A percentile compares a stretch with the other conserved stretches of the same genome.
Evolutionary conservation across 1,139 yeast species (phyloP).

Genomic region (Kodamaea arcana): DNA sequence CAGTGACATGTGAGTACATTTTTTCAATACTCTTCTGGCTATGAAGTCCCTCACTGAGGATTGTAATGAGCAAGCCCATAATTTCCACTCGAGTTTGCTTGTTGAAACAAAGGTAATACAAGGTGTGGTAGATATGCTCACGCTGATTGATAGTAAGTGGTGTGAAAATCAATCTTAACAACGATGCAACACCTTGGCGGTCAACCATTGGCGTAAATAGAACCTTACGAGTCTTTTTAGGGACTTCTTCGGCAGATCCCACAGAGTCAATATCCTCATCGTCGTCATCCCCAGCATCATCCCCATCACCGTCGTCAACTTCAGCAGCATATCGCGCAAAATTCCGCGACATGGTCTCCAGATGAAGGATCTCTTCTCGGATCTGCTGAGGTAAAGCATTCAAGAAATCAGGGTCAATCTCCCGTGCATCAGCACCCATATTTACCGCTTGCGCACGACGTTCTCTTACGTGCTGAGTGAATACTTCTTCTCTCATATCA

Average conservation of each 20-base stretch:
- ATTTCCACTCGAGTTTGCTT: constrained; percentile 78
- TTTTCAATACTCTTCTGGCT: constrained; percentile 62
- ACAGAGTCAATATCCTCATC: not conserved
- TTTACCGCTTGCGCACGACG: constrained; percentile 50
- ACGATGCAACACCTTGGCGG: constrained; percentile 68
- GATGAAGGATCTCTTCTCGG: constrained; percentile 68
- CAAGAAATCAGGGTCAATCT: constrained; percentile 77
- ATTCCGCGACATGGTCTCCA: constrained; percentile 53
- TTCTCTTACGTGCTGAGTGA: constrained; percentile 81
- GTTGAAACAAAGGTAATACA: constrained; percentile 67
- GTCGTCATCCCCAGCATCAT: constrained; percentile 17
- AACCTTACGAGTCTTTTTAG: constrained; percentile 24
- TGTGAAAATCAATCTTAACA: constrained; percentile 66
- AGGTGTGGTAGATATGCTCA: constrained; percentile 61
- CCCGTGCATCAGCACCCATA: constrained; percentile 47
- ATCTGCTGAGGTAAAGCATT: constrained; percentile 76
- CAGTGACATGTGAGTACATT: constrained; percentile 56
- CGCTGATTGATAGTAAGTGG: constrained; percentile 68
- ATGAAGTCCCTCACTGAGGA: constrained; percentile 69
- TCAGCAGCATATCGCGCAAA: constrained; percentile 24
- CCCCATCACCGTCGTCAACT: constrained; percentile 26
- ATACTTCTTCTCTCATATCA: constrained; percentile 89
- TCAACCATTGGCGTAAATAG: constrained; percentile 71
- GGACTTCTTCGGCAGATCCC: constrained; percentile 2
- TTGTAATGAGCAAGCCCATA: constrained; percentile 62